These are phyloP conservation scores for Ordospora pajunii DNA, from an alignment of 371 early-diverging fungal genomes.

Conservation along the genomic window DNA sequence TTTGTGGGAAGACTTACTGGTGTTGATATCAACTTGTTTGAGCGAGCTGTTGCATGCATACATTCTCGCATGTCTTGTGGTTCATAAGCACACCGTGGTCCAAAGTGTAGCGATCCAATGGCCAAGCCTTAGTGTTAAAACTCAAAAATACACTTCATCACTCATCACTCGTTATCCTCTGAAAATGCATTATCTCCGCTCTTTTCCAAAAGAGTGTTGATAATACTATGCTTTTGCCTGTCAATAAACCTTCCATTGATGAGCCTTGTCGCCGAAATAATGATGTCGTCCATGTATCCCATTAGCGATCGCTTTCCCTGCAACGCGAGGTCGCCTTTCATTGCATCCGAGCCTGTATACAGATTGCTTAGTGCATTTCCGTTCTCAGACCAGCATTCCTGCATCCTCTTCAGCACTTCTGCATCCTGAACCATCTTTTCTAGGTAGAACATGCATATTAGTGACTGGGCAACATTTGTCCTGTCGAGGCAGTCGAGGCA, in stretches of 20 bases:
- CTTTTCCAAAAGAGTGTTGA: constrained; percentile 43
- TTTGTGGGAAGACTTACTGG: constrained; percentile 5
- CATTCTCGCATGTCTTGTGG: not conserved
- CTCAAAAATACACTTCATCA: constrained; percentile 1
- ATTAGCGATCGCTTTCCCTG: constrained; percentile 38
- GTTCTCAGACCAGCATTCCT: constrained; percentile 45
- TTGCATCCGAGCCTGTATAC: constrained; percentile 52
- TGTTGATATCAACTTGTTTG: constrained; percentile 12
- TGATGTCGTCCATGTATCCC: constrained; percentile 44
- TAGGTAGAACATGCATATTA: constrained; percentile 43
- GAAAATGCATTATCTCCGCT: not conserved
- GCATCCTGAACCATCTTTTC: not conserved
- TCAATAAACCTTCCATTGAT: constrained; percentile 54
- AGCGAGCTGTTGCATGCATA: not conserved
- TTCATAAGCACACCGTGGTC: not conserved
- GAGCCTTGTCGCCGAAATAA: constrained; percentile 47
- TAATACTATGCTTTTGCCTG: constrained; percentile 41
- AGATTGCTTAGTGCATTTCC: constrained; percentile 48
- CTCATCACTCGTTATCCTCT: not conserved
- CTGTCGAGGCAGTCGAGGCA: constrained; percentile 57
- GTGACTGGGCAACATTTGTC: constrained; percentile 52
- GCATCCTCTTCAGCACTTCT: constrained; percentile 17
- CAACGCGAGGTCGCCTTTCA: constrained; percentile 44
- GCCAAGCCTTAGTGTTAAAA: no score
- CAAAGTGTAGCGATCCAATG: no score